Conservation (phyloP, 768 basidiomycete genomes). For the Sistotremastrum niveocremeum region DNA sequence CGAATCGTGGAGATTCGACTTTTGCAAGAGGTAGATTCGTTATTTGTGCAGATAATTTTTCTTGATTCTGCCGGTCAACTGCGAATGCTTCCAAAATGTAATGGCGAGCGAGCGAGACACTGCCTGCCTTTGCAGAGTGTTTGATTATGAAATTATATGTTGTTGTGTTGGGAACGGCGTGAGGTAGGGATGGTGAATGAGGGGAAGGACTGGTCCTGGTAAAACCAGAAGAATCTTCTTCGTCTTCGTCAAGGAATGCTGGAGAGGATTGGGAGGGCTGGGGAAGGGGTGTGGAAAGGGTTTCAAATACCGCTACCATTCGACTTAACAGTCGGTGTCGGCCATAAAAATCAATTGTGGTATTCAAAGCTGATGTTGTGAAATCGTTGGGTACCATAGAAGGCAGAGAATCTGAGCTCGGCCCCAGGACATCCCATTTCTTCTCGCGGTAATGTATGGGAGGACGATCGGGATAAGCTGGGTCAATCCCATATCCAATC, state of each 20-base stretch:
- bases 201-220: conserved; percentile 13
- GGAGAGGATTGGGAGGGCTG: conserved; percentile 29
- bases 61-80: conserved; percentile 15
- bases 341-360: conserved; percentile 58
- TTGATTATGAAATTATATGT: conserved; percentile 28
- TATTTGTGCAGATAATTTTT: too few species aligned
- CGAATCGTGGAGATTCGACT: conserved; percentile 36
- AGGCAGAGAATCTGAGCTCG: conserved; percentile 16
- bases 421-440: conserved; percentile 6
- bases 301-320: conserved; percentile 65
- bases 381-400: conserved; percentile 14
- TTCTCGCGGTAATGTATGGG: conserved; percentile 33
- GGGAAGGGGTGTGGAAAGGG: conserved; percentile 60
- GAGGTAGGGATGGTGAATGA: conserved; percentile 20
- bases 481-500: conserved; percentile 63
- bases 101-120: conserved; percentile 7
- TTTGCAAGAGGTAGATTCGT: conserved; percentile 4
- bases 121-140: conserved; percentile 24
- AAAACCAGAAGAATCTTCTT: conserved; percentile 40
- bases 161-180: conserved; percentile 43
- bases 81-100: conserved; percentile 45
- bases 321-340: conserved; percentile 44
- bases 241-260: conserved; percentile 52
- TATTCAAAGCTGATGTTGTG: conserved; percentile 57
- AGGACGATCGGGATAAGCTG: conserved; percentile 56